phyloP scores from a whole-genome alignment of 1,284 basidiomycete genomes.

The Tylopilus orsonianus region DNA sequence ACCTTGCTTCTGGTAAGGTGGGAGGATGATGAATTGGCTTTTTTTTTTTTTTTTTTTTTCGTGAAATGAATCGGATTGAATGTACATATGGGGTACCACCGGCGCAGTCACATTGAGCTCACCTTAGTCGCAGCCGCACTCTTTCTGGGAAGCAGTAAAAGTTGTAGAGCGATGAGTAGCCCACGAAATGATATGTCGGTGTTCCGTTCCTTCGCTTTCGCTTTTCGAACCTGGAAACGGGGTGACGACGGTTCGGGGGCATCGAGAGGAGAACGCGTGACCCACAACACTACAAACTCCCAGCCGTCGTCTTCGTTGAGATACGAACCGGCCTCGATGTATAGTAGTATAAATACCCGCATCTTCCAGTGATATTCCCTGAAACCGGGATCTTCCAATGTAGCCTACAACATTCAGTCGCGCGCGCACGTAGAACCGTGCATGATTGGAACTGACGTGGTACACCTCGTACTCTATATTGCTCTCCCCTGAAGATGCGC shows the following conservation, averaged over 20 bases:
- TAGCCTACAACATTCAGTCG: slow-evolving; percentile 49
- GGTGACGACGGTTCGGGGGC: slow-evolving; percentile 2
- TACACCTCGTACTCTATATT: slow-evolving; percentile 80
- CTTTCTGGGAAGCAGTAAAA: slow-evolving; percentile 93
- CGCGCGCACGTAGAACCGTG: slow-evolving; percentile 1
- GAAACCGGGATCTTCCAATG: slow-evolving; percentile 88
- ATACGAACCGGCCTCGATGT: slow-evolving; percentile 94
- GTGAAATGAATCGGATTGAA: slow-evolving; percentile 26
- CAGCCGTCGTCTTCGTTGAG: slow-evolving; percentile 87
- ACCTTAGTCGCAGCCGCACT: slow-evolving; percentile 84
- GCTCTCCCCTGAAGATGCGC: slow-evolving; percentile 40
- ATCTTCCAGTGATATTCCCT: slow-evolving; percentile 90
- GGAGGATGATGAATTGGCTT: slow-evolving; percentile 90
- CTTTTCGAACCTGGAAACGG: slow-evolving; percentile 70
- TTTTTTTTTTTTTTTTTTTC: too few relatives aligned
- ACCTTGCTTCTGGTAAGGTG: slow-evolving; percentile 87
- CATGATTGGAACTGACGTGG: slow-evolving; percentile 57
- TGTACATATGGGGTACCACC: neutral
- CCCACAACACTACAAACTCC: slow-evolving; percentile 84
- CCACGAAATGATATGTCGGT: slow-evolving; percentile 84
- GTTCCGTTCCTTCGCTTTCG: slow-evolving; percentile 59
- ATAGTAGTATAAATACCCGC: slow-evolving; percentile 93
- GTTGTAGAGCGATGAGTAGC: slow-evolving; percentile 89
- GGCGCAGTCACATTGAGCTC: slow-evolving; percentile 17
- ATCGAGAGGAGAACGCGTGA: slow-evolving; percentile 14